Conservation (phyloP, 805 yeast species). For the Cyberlindnera xishuangbannaensis region DNA sequence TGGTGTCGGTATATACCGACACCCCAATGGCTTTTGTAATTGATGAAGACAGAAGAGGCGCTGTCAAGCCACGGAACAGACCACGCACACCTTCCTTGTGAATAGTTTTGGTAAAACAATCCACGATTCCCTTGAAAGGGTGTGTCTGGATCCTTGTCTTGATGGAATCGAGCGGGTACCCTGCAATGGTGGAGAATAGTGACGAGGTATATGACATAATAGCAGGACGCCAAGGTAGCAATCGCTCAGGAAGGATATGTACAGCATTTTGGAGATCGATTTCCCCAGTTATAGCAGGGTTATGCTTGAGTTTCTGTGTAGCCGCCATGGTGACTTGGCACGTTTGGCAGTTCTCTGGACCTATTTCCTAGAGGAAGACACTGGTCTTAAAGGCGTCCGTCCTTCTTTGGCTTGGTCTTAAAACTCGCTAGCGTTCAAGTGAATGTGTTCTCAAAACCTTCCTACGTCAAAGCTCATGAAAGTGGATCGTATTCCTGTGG, state of each 20-base stretch:
- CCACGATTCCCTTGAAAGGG: slow-evolving; percentile 47
- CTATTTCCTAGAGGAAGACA: too few relatives aligned
- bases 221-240: slow-evolving; percentile 51
- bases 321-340: too few relatives aligned
- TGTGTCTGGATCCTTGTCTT: slow-evolving; percentile 85
- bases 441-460: too few relatives aligned
- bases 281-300: slow-evolving; percentile 56
- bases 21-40: slow-evolving; percentile 62
- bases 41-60: slow-evolving; percentile 65
- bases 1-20: slow-evolving; percentile 50
- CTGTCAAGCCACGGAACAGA: slow-evolving; percentile 70
- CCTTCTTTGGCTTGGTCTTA: too few relatives aligned
- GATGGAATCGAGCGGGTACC: slow-evolving; percentile 81
- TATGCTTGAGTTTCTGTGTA: slow-evolving; percentile 5
- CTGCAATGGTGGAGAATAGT: slow-evolving; percentile 57
- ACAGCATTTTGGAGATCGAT: slow-evolving; percentile 41
- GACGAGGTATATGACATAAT: slow-evolving; percentile 62
- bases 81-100: slow-evolving; percentile 60
- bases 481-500: too few relatives aligned
- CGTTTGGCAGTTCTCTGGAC: too few relatives aligned
- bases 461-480: too few relatives aligned
- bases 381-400: too few relatives aligned
- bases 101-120: slow-evolving; percentile 54
- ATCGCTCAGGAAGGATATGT: slow-evolving; percentile 39
- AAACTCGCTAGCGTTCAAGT: too few relatives aligned